phyloP scores from a whole-genome alignment of 805 yeast species.

The Kodamaea sagamina region DNA sequence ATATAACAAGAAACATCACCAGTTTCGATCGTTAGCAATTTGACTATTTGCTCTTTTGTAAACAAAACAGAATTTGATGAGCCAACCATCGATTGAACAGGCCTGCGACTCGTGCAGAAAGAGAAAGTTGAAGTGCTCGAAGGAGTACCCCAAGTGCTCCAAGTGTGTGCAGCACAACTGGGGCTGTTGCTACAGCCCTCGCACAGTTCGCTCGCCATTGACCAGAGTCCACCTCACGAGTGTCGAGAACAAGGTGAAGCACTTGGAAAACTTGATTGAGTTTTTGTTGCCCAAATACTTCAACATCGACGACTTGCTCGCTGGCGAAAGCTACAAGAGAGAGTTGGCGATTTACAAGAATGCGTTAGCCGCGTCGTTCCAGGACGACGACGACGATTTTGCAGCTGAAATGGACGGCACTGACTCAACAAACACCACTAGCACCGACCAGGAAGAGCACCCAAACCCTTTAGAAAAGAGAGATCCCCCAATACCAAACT shows the following conservation, averaged over 20 bases:
- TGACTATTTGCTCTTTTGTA: not conserved
- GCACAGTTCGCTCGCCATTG: slow-evolving; percentile 74
- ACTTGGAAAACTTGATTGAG: slow-evolving; percentile 32
- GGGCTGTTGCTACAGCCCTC: slow-evolving; percentile 78
- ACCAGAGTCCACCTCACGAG: slow-evolving; percentile 79
- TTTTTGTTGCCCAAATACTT: slow-evolving; percentile 32
- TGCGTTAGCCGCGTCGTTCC: slow-evolving; percentile 11
- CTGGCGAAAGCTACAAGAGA: slow-evolving; percentile 19
- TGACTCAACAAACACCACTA: slow-evolving; percentile 9
- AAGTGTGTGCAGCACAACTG: slow-evolving; percentile 73
- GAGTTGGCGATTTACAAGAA: slow-evolving; percentile 12
- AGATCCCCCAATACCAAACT: not conserved
- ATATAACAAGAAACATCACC: slow-evolving; percentile 1
- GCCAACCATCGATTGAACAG: slow-evolving; percentile 44
- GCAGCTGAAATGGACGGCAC: slow-evolving; percentile 7
- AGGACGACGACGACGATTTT: slow-evolving; percentile 11
- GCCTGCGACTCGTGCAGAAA: slow-evolving; percentile 84
- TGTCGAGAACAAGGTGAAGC: slow-evolving; percentile 55
- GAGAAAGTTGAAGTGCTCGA: slow-evolving; percentile 78
- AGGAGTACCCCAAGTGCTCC: slow-evolving; percentile 72
- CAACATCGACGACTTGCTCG: slow-evolving; percentile 23
- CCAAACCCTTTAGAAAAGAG: slow-evolving; percentile 1
- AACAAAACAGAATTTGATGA: slow-evolving; percentile 3
- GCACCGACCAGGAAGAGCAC: not conserved
- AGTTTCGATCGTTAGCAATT: slow-evolving; percentile 6